Conservation (phyloP, 2,329 filamentous ascomycete genomes). For the Venturiaceae sp. region DNA sequence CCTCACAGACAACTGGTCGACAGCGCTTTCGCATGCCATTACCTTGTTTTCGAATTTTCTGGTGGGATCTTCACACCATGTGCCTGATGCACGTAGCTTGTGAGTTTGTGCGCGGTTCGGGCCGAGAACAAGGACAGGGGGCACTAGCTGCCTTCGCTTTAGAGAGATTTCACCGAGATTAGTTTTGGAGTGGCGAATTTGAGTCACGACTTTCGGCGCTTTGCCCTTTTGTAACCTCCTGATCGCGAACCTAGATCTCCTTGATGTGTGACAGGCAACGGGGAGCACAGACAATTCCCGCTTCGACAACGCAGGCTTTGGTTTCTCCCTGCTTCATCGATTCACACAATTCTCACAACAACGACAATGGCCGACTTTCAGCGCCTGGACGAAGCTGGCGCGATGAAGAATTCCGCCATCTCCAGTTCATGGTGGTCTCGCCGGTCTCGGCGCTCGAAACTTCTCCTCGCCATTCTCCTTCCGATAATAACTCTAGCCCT, state of each 20-base stretch:
- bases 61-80: too few relatives aligned
- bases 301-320: too few relatives aligned
- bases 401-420: not conserved
- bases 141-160: too few relatives aligned
- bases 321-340: not conserved
- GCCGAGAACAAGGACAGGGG: too few relatives aligned
- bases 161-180: too few relatives aligned
- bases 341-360: not conserved
- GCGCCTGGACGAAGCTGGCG: not conserved
- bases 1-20: not conserved
- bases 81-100: too few relatives aligned
- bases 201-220: not conserved
- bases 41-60: not conserved
- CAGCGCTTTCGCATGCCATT: not conserved
- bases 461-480: slow-evolving; percentile 9
- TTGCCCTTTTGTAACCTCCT: not conserved
- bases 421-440: not conserved
- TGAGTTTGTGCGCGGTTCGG: too few relatives aligned
- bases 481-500: slow-evolving; percentile 22
- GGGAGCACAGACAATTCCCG: too few relatives aligned
- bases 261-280: too few relatives aligned
- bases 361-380: not conserved
- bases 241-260: too few relatives aligned
- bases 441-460: not conserved
- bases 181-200: not conserved